Evolutionary conservation across 768 basidiomycete genomes (phyloP), one percentile per base, ranked within the genome.

Genomic region (Termitomyces sp.): DNA sequence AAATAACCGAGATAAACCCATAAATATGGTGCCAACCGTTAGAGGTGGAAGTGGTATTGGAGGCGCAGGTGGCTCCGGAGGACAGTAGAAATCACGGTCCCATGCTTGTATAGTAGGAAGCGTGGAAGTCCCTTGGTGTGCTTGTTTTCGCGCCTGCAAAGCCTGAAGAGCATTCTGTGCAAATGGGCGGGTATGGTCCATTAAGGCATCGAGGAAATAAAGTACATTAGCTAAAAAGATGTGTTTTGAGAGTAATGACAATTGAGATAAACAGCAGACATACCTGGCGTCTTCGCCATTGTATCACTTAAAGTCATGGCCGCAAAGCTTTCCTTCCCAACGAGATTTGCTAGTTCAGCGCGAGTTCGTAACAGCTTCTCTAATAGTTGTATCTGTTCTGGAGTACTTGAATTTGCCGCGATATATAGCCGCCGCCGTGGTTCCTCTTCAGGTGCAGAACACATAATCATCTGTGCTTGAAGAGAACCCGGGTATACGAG

Each of bases 251-350:
- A 24, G 54, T 6, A 18, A 6, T 11, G 28, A 52, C 35, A 14
- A 32, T 50, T 22, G 32, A n/a, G 28, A 46, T 6, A 20, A 16
- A 40, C 33, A 47, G 30, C 3, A 41, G 6, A 67, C 80, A 60
- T 58, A 92, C 91, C 91, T 53, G 96, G 95, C 33, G 85, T 89
- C 71, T 90, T 93, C 1, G 95, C 96, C 97, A 99, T 99, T 75
- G 97, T 99, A 71, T 98, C 95, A 32, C 82, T 82, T 20, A 98
- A 77, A 0, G 86, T 83, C 81, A 97, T 90, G 59, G 92, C 85
- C 0, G 87, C 94, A 74, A 84, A 98, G 62, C 89, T 96, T 40
- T 86, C 78, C 64, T 85, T 84, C 10, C 96, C 96, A 38, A 97
- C 87, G 16, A 98, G 74, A 22, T 76, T 81, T 2, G 97, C 94